Conservation (phyloP, 768 basidiomycete species). For the Ramaria sp. region DNA sequence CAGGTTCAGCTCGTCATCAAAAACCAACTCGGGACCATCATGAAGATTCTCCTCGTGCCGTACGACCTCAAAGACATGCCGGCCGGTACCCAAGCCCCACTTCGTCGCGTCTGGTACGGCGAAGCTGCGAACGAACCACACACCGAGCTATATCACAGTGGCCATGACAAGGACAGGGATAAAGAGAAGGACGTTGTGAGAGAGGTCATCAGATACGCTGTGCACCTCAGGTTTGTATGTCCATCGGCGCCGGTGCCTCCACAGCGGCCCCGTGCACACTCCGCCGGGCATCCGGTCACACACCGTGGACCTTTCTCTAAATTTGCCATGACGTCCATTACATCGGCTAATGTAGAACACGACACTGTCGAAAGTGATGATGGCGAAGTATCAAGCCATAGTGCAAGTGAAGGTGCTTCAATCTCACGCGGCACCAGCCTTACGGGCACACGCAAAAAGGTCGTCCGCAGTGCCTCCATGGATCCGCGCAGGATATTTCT, state of each 20-base stretch:
- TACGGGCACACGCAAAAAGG: neutral
- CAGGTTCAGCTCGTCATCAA: slow-evolving; percentile 23
- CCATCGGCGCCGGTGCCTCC: slow-evolving; percentile 9
- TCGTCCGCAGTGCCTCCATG: slow-evolving; percentile 6
- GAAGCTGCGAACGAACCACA: slow-evolving; percentile 1
- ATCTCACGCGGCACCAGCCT: neutral
- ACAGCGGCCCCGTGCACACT: slow-evolving; percentile 7
- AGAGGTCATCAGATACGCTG: slow-evolving; percentile 19
- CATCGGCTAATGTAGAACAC: slow-evolving; percentile 3
- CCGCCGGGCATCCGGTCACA: slow-evolving; percentile 1
- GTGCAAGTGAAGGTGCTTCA: neutral
- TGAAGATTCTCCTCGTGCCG: slow-evolving; percentile 22
- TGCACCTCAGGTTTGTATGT: slow-evolving; percentile 21
- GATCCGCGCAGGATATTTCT: slow-evolving; percentile 17
- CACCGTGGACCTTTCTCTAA: slow-evolving; percentile 5
- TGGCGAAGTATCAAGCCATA: slow-evolving; percentile 8
- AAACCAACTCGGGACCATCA: slow-evolving; percentile 18
- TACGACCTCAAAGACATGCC: slow-evolving; percentile 22
- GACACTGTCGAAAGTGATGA: slow-evolving; percentile 6
- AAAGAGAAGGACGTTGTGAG: slow-evolving; percentile 2
- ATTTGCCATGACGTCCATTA: slow-evolving; percentile 8
- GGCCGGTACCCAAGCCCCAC: slow-evolving; percentile 17
- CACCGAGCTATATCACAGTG: neutral
- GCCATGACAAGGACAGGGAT: neutral
- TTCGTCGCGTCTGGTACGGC: slow-evolving; percentile 18